phyloP scores from a whole-genome alignment of 345 rosid species.

The Ricinus communis region DNA sequence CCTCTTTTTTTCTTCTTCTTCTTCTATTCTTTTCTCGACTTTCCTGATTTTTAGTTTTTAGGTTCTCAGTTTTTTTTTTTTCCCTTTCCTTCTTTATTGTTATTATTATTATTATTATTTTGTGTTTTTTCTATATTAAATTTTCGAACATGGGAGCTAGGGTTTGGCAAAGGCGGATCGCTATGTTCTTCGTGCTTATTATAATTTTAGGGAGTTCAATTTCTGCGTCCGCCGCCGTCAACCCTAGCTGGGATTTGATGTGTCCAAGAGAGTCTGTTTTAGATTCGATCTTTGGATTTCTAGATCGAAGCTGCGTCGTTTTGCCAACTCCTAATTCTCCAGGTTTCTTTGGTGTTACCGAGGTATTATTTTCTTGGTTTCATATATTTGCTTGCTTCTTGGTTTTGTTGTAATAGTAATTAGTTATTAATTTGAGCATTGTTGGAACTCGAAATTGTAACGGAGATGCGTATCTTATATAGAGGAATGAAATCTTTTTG shows the following conservation, averaged over 20 bases:
- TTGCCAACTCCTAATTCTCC: slow-evolving; percentile 33
- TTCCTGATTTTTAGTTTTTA: background rate
- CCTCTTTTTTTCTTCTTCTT: background rate
- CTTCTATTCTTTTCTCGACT: background rate
- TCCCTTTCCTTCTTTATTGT: no score
- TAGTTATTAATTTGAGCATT: background rate
- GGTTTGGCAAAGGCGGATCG: slow-evolving; percentile 42
- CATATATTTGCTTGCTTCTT: background rate
- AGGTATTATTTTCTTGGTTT: slow-evolving; percentile 40
- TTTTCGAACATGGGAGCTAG: slow-evolving; percentile 29
- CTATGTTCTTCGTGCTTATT: slow-evolving; percentile 15
- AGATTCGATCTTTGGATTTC: slow-evolving; percentile 57
- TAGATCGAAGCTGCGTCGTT: slow-evolving; percentile 41
- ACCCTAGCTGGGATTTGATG: slow-evolving; percentile 37
- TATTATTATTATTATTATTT: no score
- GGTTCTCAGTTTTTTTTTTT: background rate
- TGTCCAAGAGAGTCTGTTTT: slow-evolving; percentile 42
- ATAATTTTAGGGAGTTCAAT: slow-evolving; percentile 37
- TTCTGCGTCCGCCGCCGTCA: slow-evolving; percentile 17
- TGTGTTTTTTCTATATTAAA: background rate
- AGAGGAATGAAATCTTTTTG: background rate
- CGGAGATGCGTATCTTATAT: background rate
- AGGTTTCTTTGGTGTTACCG: slow-evolving; percentile 47
- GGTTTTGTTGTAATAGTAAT: no score
- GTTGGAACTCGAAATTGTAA: background rate